Evolutionary conservation across 73 alveolate species (phyloP), one percentile per base, ranked within the genome.

Genomic region (Paraurostyla sp.): DNA sequence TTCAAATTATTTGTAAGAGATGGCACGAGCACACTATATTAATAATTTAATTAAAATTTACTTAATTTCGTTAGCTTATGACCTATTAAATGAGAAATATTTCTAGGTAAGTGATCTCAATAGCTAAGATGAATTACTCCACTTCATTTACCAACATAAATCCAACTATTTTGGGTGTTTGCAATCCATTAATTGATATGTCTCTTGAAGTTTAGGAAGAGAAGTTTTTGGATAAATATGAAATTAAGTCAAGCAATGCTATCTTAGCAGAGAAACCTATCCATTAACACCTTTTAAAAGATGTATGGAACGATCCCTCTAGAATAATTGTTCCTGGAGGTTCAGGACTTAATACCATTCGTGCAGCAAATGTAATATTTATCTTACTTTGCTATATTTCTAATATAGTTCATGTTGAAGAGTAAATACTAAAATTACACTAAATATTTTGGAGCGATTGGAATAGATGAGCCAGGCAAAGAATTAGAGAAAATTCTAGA

Each of bases 111-210:
- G n/a, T n/a, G n/a, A n/a, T n/a, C n/a, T n/a, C n/a, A n/a, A n/a
- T n/a, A n/a, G n/a, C n/a, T n/a, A n/a, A n/a, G n/a, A n/a, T n/a
- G n/a, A n/a, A n/a, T n/a, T n/a, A n/a, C n/a, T n/a, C n/a, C n/a
- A n/a, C n/a, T n/a, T n/a, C n/a, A n/a, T n/a, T n/a, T n/a, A n/a
- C n/a, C n/a, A n/a, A n/a, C n/a, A n/a, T n/a, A n/a, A n/a, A n/a
- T n/a, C n/a, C n/a, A n/a, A n/a, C 43, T 1, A 57, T 90, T 38
- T 65, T 93, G 38, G 87, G 90, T 0, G 38, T 93, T 40, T 90
- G 97, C 45, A 86, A 91, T 81, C 96, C 97, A 20, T 92, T 93
- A 7, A 42, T 93, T 27, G 97, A 93, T 83, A 85, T 93, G 30
- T 59, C 92, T 36, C 68, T 88, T 27, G 91, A 80, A 25, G 96